phyloP scores from a whole-genome alignment of 345 rosid genomes.

The Boechera divaricarpa region DNA sequence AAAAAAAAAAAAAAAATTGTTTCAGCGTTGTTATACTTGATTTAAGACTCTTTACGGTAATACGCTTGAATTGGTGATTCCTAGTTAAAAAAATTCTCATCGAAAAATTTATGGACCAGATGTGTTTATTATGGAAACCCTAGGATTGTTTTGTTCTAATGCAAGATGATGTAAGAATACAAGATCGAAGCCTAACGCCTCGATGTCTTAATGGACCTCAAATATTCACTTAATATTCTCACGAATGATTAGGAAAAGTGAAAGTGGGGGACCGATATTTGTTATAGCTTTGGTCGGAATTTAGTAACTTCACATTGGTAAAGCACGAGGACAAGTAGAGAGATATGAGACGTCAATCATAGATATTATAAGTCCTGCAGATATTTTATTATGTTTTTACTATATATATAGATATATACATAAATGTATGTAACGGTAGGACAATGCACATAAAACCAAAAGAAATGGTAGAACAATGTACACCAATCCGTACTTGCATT shows the following conservation, averaged over 20 bases:
- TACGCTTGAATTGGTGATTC: background rate
- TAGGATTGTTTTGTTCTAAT: background rate
- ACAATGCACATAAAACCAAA: conserved; percentile 31
- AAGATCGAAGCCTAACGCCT: conserved; percentile 24
- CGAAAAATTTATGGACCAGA: background rate
- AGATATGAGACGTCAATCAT: conserved; percentile 37
- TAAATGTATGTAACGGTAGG: conserved; percentile 17
- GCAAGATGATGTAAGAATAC: conserved; percentile 5
- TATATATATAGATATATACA: conserved; percentile 17
- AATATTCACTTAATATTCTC: conserved; percentile 4
- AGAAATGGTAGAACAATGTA: conserved; percentile 33
- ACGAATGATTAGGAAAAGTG: conserved; percentile 23
- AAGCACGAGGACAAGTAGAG: background rate
- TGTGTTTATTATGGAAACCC: background rate
- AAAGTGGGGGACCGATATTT: conserved; percentile 4
- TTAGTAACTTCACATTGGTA: background rate
- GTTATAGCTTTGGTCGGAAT: background rate
- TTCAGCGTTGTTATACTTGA: background rate
- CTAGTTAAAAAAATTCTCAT: background rate
- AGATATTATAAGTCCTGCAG: conserved; percentile 15
- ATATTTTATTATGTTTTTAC: conserved; percentile 19
- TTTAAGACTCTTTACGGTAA: too few relatives aligned
- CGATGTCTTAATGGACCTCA: conserved; percentile 9
- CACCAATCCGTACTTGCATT: conserved; percentile 42
- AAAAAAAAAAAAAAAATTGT: too few relatives aligned